Conservation (phyloP, 2,329 filamentous ascomycete genomes). For the Pyrenophora seminiperda region DNA sequence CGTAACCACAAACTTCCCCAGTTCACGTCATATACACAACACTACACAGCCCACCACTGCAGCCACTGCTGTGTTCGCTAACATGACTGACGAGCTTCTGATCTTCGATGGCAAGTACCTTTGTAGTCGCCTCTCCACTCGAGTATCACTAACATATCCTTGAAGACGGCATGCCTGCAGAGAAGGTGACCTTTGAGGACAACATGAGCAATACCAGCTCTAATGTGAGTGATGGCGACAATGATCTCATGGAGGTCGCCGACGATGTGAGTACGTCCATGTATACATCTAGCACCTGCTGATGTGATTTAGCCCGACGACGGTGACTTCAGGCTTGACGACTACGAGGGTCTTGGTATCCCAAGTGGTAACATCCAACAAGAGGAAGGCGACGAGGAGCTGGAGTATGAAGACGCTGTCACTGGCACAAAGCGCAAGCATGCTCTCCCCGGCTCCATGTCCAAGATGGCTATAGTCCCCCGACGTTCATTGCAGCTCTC, state of each 20-base stretch:
- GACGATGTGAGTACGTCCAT: conserved; percentile 10
- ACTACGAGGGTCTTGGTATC: conserved; percentile 15
- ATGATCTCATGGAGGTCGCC: conserved; percentile 7
- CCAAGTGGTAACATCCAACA: conserved; percentile 10
- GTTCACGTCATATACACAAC: conserved; percentile 2
- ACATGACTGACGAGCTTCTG: conserved; percentile 22
- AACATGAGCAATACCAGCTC: conserved; percentile 13
- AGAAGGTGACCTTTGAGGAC: conserved; percentile 9
- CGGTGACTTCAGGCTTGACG: conserved; percentile 28
- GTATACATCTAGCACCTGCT: not conserved
- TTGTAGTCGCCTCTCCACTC: not conserved
- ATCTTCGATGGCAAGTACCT: conserved; percentile 21
- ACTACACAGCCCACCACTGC: not conserved
- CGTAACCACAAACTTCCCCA: not conserved
- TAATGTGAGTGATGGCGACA: conserved; percentile 10
- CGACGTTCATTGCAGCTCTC: conserved; percentile 19
- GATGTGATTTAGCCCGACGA: conserved; percentile 15
- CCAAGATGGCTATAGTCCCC: conserved; percentile 4
- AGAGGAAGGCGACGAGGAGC: conserved; percentile 14
- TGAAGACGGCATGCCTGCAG: conserved; percentile 13
- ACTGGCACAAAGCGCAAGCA: conserved; percentile 27
- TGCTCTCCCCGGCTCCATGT: conserved; percentile 8
- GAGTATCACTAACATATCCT: conserved; percentile 4
- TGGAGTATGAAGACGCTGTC: conserved; percentile 10
- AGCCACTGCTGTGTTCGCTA: not conserved